Evolutionary conservation across 2,329 filamentous ascomycete species (phyloP).

Genomic region (Chlorencoelia australis): DNA sequence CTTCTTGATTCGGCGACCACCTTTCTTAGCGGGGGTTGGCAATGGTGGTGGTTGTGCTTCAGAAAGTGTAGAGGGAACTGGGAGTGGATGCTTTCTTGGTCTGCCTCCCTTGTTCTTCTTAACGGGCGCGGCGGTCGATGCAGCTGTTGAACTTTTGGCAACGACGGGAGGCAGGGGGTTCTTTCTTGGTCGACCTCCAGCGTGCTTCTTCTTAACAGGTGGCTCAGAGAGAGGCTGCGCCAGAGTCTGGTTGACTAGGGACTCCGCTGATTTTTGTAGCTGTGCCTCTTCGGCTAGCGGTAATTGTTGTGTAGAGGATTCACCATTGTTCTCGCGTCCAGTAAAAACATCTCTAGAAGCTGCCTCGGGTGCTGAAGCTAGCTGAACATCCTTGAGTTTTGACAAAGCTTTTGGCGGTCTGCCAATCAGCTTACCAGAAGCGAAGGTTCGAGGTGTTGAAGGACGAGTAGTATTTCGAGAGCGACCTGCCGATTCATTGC

Average conservation of each 20-base stretch:
- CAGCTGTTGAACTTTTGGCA: not conserved
- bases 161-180: conserved; percentile 4
- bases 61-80: not conserved
- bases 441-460: conserved; percentile 19
- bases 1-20: conserved; percentile 11
- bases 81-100: conserved; percentile 8
- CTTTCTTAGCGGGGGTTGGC: conserved; percentile 7
- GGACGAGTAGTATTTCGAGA: conserved; percentile 12
- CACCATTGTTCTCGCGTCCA: conserved; percentile 1
- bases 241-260: conserved; percentile 15
- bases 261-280: conserved; percentile 19
- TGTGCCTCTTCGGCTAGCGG: conserved; percentile 16
- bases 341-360: conserved; percentile 4
- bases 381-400: conserved; percentile 19
- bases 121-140: not conserved
- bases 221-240: conserved; percentile 2
- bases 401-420: conserved; percentile 24
- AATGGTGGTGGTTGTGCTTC: not conserved
- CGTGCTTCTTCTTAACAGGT: conserved; percentile 14
- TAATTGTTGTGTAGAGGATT: conserved; percentile 12
- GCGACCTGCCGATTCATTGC: conserved; percentile 8
- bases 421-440: conserved; percentile 25
- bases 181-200: conserved; percentile 15
- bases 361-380: conserved; percentile 13
- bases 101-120: conserved; percentile 7